phyloP scores from a whole-genome alignment of 768 basidiomycete species.

The Asterophora parasitica region DNA sequence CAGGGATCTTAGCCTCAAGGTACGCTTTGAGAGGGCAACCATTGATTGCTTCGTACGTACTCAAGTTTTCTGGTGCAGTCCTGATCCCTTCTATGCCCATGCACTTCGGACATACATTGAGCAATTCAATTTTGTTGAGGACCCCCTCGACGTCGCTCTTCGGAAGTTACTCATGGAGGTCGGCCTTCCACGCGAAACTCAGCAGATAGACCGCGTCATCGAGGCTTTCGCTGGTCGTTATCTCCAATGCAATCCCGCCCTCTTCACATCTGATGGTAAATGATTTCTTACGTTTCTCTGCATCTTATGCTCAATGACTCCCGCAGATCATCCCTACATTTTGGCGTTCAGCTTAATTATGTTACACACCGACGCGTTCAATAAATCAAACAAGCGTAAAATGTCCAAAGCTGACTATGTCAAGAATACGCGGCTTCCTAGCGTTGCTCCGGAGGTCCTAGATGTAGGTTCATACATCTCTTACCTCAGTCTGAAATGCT shows the following conservation, averaged over 20 bases:
- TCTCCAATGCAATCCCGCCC: constrained; percentile 70
- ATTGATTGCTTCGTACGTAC: constrained; percentile 4
- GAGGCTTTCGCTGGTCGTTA: constrained; percentile 92
- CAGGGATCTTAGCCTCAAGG: constrained; percentile 78
- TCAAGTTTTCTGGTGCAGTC: constrained; percentile 36
- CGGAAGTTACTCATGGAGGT: constrained; percentile 89
- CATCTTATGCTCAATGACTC: constrained; percentile 1
- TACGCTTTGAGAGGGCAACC: constrained; percentile 27
- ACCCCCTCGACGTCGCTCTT: constrained; percentile 89
- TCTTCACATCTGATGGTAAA: constrained; percentile 77
- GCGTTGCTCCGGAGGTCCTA: constrained; percentile 75
- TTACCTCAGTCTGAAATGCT: not conserved
- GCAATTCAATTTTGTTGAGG: constrained; percentile 70
- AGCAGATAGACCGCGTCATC: constrained; percentile 97
- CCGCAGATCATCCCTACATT: constrained; percentile 87
- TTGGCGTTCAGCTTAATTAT: constrained; percentile 97
- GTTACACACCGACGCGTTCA: constrained; percentile 98
- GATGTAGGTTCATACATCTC: constrained; percentile 52
- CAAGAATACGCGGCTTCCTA: constrained; percentile 86
- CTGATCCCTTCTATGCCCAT: constrained; percentile 61
- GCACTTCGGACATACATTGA: constrained; percentile 71
- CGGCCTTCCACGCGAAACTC: constrained; percentile 89
- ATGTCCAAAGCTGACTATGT: constrained; percentile 96
- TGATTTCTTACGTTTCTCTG: not conserved
- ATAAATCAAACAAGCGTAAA: constrained; percentile 94